phyloP scores from a whole-genome alignment of 1,139 yeast species.

The Yamadazyma sp. region DNA sequence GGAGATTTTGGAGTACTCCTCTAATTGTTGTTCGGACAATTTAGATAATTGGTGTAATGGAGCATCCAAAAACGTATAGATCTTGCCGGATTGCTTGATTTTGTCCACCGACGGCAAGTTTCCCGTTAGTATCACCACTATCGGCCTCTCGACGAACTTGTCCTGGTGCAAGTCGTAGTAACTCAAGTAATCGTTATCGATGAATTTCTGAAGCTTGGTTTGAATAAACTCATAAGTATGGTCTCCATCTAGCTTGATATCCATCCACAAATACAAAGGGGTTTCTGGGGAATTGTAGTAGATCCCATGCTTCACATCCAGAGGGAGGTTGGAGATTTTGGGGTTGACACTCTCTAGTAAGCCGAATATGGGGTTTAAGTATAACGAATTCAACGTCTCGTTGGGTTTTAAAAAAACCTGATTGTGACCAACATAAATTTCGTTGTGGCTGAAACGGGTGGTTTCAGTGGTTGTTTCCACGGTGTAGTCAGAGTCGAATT shows the following conservation, averaged over 20 bases:
- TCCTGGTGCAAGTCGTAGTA: constrained; percentile 29
- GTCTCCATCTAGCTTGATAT: constrained; percentile 39
- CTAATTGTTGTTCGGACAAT: constrained; percentile 18
- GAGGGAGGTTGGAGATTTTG: constrained; percentile 7
- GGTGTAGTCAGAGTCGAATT: constrained; percentile 32
- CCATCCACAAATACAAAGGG: constrained; percentile 43
- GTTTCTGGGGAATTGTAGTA: constrained; percentile 42
- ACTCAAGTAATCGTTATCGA: constrained; percentile 33
- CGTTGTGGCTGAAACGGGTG: constrained; percentile 27
- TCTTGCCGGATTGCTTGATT: constrained; percentile 20
- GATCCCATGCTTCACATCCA: constrained; percentile 27
- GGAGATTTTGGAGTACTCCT: constrained; percentile 26
- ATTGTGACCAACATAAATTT: constrained; percentile 70
- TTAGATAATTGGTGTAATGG: constrained; percentile 29
- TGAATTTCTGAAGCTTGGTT: constrained; percentile 31
- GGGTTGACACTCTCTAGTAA: constrained; percentile 50
- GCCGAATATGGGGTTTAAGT: constrained; percentile 51
- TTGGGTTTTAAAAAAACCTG: constrained; percentile 41
- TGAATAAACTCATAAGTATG: constrained; percentile 31
- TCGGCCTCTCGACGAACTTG: constrained; percentile 31
- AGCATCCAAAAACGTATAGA: constrained; percentile 42
- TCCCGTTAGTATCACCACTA: constrained; percentile 42
- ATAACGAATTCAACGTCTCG: constrained; percentile 50
- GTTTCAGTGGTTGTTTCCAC: constrained; percentile 21
- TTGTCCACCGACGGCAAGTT: constrained; percentile 36